Evolutionary conservation across 2,329 filamentous ascomycete genomes (phyloP).

Genomic region (Dothistroma pini): DNA sequence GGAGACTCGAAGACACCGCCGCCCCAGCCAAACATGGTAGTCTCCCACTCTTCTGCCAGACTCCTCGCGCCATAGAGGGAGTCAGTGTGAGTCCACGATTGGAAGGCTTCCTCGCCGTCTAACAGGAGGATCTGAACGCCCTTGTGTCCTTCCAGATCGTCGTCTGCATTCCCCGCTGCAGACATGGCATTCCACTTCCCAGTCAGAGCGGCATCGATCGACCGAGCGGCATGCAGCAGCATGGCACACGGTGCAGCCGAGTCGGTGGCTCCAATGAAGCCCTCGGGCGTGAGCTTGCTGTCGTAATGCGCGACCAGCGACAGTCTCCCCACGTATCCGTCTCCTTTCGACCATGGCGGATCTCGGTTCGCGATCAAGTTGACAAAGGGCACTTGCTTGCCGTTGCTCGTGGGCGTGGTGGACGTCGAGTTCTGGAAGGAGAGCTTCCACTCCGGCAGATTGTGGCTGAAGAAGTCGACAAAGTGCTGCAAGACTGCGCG

Average conservation of each 20-base stretch:
- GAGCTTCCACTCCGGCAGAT: conserved; percentile 75
- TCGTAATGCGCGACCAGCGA: conserved; percentile 95
- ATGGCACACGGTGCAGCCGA: conserved; percentile 94
- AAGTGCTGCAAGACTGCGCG: conserved; percentile 74
- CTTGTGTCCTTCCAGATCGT: conserved; percentile 65
- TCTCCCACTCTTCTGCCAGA: conserved; percentile 79
- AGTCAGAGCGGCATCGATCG: conserved; percentile 73
- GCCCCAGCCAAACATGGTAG: conserved; percentile 64
- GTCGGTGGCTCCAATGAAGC: conserved; percentile 91
- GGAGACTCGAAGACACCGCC: conserved; percentile 61
- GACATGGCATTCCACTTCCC: conserved; percentile 76
- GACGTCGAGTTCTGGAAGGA: conserved; percentile 87
- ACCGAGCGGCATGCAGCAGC: conserved; percentile 79
- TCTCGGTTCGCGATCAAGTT: conserved; percentile 86
- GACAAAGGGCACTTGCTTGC: conserved; percentile 70
- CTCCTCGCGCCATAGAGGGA: conserved; percentile 80
- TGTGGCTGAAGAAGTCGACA: conserved; percentile 69
- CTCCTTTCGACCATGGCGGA: conserved; percentile 68
- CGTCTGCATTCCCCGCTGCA: conserved; percentile 42
- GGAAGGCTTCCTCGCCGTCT: conserved; percentile 93
- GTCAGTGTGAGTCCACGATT: conserved; percentile 72
- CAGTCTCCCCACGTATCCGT: conserved; percentile 72
- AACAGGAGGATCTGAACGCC: conserved; percentile 87
- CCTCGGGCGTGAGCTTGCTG: conserved; percentile 71
- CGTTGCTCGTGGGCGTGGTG: conserved; percentile 71